Evolutionary conservation across 306 rosid species (phyloP).

Genomic region (Dalbergia oliveri): DNA sequence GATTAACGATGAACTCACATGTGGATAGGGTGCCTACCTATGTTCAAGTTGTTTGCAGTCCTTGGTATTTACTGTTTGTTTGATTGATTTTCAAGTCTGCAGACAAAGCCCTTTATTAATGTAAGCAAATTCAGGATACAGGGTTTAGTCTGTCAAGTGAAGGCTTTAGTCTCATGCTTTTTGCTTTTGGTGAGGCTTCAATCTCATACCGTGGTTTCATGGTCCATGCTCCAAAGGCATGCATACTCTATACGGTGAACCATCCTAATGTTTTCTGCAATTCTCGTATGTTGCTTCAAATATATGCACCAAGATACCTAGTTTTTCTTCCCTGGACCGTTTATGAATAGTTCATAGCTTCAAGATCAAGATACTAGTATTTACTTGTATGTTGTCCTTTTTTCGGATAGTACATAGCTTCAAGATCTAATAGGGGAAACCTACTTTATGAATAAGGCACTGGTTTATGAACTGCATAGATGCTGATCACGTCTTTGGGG

Average conservation of each 20-base stretch:
- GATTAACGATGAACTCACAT: slow-evolving; percentile 21
- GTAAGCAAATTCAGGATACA: no score
- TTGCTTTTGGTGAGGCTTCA: no score
- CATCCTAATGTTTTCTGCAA: slow-evolving; percentile 17
- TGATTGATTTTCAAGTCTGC: no score
- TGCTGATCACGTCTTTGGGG: not conserved
- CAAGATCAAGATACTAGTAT: no score
- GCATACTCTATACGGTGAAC: no score
- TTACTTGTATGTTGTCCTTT: not conserved
- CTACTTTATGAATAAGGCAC: not conserved
- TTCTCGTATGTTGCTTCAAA: slow-evolving; percentile 25
- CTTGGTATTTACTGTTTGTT: no score
- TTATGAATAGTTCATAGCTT: slow-evolving; percentile 1
- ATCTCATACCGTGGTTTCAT: no score
- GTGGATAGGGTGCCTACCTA: slow-evolving; percentile 3
- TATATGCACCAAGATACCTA: slow-evolving; percentile 44
- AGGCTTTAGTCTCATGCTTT: no score
- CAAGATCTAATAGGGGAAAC: not conserved
- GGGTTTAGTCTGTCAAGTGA: no score
- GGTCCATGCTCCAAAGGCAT: no score
- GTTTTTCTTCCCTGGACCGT: slow-evolving; percentile 7
- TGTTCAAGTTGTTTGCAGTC: slow-evolving; percentile 20
- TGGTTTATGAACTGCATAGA: not conserved
- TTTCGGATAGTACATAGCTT: slow-evolving; percentile 12
- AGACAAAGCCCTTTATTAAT: no score